Evolutionary conservation across 495 filamentous ascomycete genomes (phyloP).

Genomic region (Thermochaetoides thermophila): DNA sequence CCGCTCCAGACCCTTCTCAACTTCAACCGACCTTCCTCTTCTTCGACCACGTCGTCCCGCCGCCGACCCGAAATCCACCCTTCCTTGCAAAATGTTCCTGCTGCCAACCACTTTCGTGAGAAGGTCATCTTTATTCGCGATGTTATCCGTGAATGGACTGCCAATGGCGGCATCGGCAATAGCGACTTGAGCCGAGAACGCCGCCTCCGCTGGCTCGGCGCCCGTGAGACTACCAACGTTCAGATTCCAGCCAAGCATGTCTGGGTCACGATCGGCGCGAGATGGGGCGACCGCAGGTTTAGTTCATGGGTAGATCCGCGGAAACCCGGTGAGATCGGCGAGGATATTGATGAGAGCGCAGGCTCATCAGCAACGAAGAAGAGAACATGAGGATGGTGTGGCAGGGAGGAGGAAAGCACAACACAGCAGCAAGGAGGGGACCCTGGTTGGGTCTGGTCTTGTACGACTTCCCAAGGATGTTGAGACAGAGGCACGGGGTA

Average conservation of each 20-base stretch:
- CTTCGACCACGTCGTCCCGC: slow-evolving; percentile 13
- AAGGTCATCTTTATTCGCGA: slow-evolving; percentile 65
- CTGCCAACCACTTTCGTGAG: slow-evolving; percentile 61
- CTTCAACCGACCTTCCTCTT: slow-evolving; percentile 26
- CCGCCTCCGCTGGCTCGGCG: slow-evolving; percentile 52
- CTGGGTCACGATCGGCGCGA: slow-evolving; percentile 72
- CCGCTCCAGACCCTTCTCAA: slow-evolving; percentile 44
- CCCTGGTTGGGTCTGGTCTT: too few relatives aligned
- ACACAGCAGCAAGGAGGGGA: too few relatives aligned
- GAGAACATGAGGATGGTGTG: slow-evolving; percentile 3
- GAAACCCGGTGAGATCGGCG: slow-evolving; percentile 29
- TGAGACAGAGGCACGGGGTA: too few relatives aligned
- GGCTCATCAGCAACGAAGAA: too few relatives aligned
- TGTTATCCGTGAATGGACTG: slow-evolving; percentile 59
- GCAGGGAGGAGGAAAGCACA: too few relatives aligned
- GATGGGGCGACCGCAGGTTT: slow-evolving; percentile 49
- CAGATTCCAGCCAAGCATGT: slow-evolving; percentile 52
- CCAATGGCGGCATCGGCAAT: slow-evolving; percentile 53
- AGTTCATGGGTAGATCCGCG: slow-evolving; percentile 37
- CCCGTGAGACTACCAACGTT: slow-evolving; percentile 45
- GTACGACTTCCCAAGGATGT: too few relatives aligned
- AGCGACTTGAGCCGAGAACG: slow-evolving; percentile 32
- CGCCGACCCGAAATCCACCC: slow-evolving; percentile 40
- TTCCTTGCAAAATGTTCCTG: slow-evolving; percentile 45
- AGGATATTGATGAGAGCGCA: slow-evolving; percentile 34